Evolutionary conservation across 1,284 basidiomycete species (phyloP), one percentile per base, ranked within the genome.

Genomic region (Naganishia cerealis): DNA sequence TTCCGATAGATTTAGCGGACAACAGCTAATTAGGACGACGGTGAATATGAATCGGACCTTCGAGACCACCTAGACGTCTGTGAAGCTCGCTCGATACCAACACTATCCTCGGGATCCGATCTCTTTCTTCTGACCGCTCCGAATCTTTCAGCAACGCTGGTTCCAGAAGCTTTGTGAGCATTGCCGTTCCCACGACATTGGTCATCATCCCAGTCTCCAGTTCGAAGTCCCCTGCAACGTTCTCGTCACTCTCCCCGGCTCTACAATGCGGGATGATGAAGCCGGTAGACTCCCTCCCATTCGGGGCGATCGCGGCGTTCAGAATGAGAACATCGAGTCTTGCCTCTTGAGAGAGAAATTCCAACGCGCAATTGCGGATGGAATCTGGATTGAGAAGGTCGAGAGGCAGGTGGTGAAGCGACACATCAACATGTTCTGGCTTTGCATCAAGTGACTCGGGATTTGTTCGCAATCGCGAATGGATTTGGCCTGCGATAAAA

Each of bases 61-160:
- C 42, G 3, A 57, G 2, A 42, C 42, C 36, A 24, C 61, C 59
- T 16, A 59, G 39, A 18, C 57, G 52, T 55, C 67, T 55, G 29
- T 69, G 67, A 18, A 69, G 57, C 52, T 69, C 67, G 52, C 67
- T 69, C 5, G 67, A 69, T 4, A 69, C 67, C 7, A 63, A 36
- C 9, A 59, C 63, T 36, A 69, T 40, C 16, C 67, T 55, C 8
- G 67, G 52, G 6, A 16, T 38, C 38, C 39, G 24, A 15, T 48
- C 56, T 15, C 33, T 38, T 4, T 40, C 21, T 4, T 39, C 40
- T 21, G 10, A 7, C n/a, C 52, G 8, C 16, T 52, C 48, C 1
- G 62, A 48, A 1, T 55, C 36, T 26, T 54, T 50, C 21, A 68
- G n/a, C 16, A 48, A 24, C 16, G 62, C 63, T 13, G 63, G 63